Conservation (phyloP, 257 asterid genomes). For the Primulina eburnea region DNA sequence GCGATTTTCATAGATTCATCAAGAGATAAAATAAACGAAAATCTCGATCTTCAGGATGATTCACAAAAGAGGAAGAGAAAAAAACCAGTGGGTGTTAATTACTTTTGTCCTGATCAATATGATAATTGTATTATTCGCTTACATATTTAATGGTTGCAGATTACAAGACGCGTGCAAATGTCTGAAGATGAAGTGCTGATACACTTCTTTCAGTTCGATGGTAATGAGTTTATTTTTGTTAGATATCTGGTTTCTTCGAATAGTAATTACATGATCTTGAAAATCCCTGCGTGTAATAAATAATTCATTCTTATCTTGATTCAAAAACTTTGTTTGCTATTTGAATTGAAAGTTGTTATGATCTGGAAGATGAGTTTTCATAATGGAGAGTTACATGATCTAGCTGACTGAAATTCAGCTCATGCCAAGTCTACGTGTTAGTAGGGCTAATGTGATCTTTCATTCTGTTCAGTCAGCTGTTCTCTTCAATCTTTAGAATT, state of each 20-base stretch:
- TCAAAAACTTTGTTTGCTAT: neutral
- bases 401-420: neutral
- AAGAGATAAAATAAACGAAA: slow-evolving; percentile 30
- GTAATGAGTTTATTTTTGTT: slow-evolving; percentile 40
- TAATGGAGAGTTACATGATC: neutral
- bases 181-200: slow-evolving; percentile 79
- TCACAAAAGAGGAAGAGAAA: slow-evolving; percentile 57
- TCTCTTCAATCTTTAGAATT: neutral
- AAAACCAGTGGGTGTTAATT: slow-evolving; percentile 52
- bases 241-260: neutral
- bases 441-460: neutral
- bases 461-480: neutral
- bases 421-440: neutral
- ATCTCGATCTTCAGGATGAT: slow-evolving; percentile 33
- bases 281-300: neutral
- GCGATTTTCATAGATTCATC: slow-evolving; percentile 14
- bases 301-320: neutral
- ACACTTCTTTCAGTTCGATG: slow-evolving; percentile 88
- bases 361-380: neutral
- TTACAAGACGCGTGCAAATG: slow-evolving; percentile 74
- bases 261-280: neutral
- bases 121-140: slow-evolving; percentile 7
- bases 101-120: slow-evolving; percentile 20
- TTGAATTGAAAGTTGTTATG: neutral
- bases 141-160: slow-evolving; percentile 37